phyloP scores from a whole-genome alignment of 805 yeast species.

The Candida alai region DNA sequence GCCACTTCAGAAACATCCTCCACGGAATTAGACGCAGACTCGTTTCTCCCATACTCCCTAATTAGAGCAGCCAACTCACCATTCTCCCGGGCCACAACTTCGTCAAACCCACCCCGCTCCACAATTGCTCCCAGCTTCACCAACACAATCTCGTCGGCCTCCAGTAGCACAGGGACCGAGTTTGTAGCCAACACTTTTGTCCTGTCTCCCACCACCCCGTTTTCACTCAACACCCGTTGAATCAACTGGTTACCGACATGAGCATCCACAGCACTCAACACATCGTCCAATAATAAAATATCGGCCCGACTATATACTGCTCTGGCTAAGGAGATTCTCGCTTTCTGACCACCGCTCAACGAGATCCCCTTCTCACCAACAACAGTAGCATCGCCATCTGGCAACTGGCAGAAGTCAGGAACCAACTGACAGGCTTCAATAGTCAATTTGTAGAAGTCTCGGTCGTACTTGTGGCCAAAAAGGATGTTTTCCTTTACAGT shows the following conservation, averaged over 20 bases:
- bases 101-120: conserved; percentile 47
- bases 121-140: conserved; percentile 25
- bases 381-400: conserved; percentile 39
- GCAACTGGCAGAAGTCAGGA: conserved; percentile 31
- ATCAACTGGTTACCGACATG: conserved; percentile 38
- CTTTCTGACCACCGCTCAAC: conserved; percentile 42
- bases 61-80: conserved; percentile 33
- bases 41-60: conserved; percentile 26
- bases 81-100: conserved; percentile 36
- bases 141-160: conserved; percentile 31
- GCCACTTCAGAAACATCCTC: conserved; percentile 12
- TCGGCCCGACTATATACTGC: conserved; percentile 41
- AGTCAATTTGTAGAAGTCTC: conserved; percentile 27
- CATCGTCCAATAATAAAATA: conserved; percentile 36
- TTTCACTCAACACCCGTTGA: conserved; percentile 26
- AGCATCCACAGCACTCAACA: conserved; percentile 42
- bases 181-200: conserved; percentile 39
- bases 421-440: conserved; percentile 35
- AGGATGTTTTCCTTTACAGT: conserved; percentile 37
- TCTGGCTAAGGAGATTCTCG: conserved; percentile 38
- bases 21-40: conserved; percentile 11
- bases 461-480: conserved; percentile 33
- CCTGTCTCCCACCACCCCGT: conserved; percentile 30
- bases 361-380: conserved; percentile 45
- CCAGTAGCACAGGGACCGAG: conserved; percentile 32